A percentile compares a stretch with the other conserved stretches of the same genome.
phyloP scores from a whole-genome alignment of 495 filamentous ascomycete species.

The Aspergillus bertholletiae region DNA sequence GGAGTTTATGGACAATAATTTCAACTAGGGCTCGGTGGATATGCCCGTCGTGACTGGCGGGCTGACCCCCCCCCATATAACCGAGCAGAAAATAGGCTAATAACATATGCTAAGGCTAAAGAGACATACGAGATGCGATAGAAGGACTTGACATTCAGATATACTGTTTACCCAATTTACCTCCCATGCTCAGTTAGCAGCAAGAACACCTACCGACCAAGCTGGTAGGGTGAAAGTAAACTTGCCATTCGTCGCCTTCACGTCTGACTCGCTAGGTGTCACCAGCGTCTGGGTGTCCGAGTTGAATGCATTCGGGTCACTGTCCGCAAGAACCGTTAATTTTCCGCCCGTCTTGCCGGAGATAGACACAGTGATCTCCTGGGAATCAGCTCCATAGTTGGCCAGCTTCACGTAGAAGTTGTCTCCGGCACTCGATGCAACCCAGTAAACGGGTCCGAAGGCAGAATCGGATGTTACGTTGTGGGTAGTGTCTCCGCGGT shows the following conservation, averaged over 20 bases:
- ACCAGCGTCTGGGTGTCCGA: constrained; percentile 15
- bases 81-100: not conserved
- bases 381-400: constrained; percentile 14
- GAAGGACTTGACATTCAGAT: not conserved
- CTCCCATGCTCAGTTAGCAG: not conserved
- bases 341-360: constrained; percentile 25
- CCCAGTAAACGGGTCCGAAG: constrained; percentile 54
- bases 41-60: too few relatives aligned
- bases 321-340: constrained; percentile 32
- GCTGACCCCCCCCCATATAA: too few relatives aligned
- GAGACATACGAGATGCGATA: not conserved
- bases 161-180: not conserved
- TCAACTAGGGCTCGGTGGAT: too few relatives aligned
- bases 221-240: constrained; percentile 10
- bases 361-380: constrained; percentile 27
- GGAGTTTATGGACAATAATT: too few relatives aligned
- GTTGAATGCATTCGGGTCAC: constrained; percentile 37
- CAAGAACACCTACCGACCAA: constrained; percentile 10
- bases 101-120: not conserved
- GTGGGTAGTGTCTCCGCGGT: constrained; percentile 47
- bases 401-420: constrained; percentile 24
- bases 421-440: constrained; percentile 36
- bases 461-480: constrained; percentile 30
- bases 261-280: constrained; percentile 6
- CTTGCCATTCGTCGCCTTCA: constrained; percentile 2